Percentiles rank a stretch among this genome's conserved stretches.
Evolutionary conservation across 2,329 filamentous ascomycete genomes (phyloP).

Genomic region (Colletotrichum orchidophilum): DNA sequence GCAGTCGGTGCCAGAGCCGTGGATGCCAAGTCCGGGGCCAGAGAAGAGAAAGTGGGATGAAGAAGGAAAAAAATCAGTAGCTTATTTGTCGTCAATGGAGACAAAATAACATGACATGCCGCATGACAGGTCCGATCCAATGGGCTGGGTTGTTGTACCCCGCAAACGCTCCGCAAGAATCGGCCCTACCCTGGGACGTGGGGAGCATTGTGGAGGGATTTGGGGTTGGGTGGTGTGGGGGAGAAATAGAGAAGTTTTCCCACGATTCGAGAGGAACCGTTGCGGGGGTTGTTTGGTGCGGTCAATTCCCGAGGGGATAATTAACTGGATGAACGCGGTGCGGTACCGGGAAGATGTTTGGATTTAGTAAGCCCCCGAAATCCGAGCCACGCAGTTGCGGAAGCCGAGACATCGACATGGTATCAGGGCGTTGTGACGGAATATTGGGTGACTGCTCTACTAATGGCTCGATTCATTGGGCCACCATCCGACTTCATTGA

Average conservation of each 20-base stretch:
- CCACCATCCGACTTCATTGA: not conserved
- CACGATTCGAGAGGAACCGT: not conserved
- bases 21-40: not conserved
- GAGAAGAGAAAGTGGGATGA: not conserved
- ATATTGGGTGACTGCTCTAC: not conserved
- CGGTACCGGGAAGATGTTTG: not conserved
- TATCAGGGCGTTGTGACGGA: too few species aligned
- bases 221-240: slow-evolving; percentile 28
- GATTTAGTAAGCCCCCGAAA: not conserved
- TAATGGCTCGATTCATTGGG: not conserved
- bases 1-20: not conserved
- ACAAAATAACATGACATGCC: not conserved
- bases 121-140: slow-evolving; percentile 7
- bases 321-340: not conserved
- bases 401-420: not conserved
- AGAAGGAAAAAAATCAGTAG: not conserved
- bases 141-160: slow-evolving; percentile 20
- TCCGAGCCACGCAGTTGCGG: not conserved
- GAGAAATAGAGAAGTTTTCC: not conserved
- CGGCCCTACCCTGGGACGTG: slow-evolving; percentile 19
- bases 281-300: not conserved
- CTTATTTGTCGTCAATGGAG: not conserved
- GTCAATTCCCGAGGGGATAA: slow-evolving; percentile 21
- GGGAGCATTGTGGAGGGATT: slow-evolving; percentile 19
- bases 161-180: slow-evolving; percentile 24